Base-by-base conservation (phyloP, 2,329 filamentous ascomycete genomes). In the Venturiaceae sp. region DNA sequence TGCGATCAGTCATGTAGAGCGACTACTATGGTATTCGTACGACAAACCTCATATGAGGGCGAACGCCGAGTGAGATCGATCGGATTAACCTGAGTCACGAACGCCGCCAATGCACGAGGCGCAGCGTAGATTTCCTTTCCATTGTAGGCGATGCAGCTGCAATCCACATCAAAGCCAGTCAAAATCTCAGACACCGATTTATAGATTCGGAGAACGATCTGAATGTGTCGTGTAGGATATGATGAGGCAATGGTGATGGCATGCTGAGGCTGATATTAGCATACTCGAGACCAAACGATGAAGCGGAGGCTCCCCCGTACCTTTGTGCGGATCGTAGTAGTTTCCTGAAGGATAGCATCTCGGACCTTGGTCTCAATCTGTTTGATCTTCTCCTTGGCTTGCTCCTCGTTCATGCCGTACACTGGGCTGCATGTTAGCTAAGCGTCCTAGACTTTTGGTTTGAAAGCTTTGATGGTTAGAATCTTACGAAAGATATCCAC, bases 91-190 rank as follows among this genome's bases (percentile, higher is more conserved):
- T 95, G 90, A 0, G 88, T 92, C 67, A 92, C 85, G 70, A 87
- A 92, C 9, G 89, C 86, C 47, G 83, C 83, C 14, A 95, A 70
- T 2, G 90, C 90, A 59, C 90, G 81, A 1, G 90, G 90, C 2
- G 86, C 85, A 26, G 84, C 84, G 66, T 86, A 95, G 19, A 95
- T 89, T 66, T 94, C 87, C 21, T 81, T 80, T 36, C 90, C 90
- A 68, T 94, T 84, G 64, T 88, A 95, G 3, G 88, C 89, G 26
- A 84, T 87, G 61, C 89, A 89, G 0, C 88, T 87, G 68, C 87
- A 91, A 68, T 94, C 90, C 53, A 95, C 90, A 65, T 95, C 90
- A 64, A 95, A 95, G 0, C 90, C 90, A 3, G 90, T 90, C 26
- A 95, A 78, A 36, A 95, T 92, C 69, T 95, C 88, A 1, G 88